phyloP scores from a whole-genome alignment of 139 green algal genomes.

The Chlorella sp. region DNA sequence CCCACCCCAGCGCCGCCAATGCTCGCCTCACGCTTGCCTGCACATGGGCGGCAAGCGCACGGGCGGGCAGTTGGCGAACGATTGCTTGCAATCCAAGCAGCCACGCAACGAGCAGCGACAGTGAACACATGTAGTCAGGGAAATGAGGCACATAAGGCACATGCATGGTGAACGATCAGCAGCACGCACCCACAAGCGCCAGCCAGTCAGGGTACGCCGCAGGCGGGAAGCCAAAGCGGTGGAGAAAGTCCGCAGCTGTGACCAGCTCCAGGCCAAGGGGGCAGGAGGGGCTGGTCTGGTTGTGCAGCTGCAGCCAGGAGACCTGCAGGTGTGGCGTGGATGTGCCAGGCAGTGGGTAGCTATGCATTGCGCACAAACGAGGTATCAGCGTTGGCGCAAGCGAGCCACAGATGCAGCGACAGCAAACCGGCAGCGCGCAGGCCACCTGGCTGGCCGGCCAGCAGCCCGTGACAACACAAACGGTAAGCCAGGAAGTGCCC shows the following conservation, averaged over 20 bases:
- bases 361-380: too few species aligned
- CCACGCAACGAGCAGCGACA: too few species aligned
- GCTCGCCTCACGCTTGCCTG: conserved; percentile 31
- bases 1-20: background rate
- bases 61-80: background rate
- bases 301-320: conserved; percentile 24
- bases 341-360: too few species aligned
- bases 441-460: too few species aligned
- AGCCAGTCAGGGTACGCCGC: conserved; percentile 29
- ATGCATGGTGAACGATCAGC: background rate
- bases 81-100: too few species aligned
- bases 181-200: conserved; percentile 6
- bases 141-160: background rate
- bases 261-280: conserved; percentile 18
- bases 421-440: too few species aligned
- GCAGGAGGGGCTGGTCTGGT: background rate
- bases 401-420: too few species aligned
- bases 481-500: too few species aligned
- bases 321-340: conserved; percentile 2
- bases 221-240: conserved; percentile 20
- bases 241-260: background rate
- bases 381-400: too few species aligned
- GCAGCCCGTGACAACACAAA: too few species aligned
- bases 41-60: background rate
- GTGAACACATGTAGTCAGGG: too few species aligned